Evolutionary conservation across 306 rosid genomes (phyloP).

Genomic region (Begonia peltatifolia): DNA sequence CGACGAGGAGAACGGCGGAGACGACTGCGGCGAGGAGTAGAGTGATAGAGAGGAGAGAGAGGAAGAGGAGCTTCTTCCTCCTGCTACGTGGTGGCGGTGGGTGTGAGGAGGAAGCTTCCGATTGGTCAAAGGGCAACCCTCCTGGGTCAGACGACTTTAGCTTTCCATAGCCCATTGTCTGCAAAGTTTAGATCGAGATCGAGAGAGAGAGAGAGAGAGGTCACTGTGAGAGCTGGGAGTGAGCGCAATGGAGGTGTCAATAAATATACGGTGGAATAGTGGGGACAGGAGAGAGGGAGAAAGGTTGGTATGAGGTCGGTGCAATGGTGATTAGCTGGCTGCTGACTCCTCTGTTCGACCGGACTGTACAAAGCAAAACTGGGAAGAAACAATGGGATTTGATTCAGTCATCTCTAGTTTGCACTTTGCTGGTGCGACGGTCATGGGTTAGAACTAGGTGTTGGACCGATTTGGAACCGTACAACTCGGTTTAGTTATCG

Average conservation of each 20-base stretch:
- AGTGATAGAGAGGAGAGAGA: slow-evolving; percentile 27
- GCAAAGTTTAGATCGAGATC: no score
- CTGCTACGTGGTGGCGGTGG: background rate
- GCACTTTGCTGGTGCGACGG: no score
- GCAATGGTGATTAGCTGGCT: slow-evolving; percentile 53
- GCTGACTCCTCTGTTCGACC: background rate
- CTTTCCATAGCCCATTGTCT: slow-evolving; percentile 46
- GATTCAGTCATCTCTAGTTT: no score
- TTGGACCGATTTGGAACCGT: no score
- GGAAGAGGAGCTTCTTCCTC: slow-evolving; percentile 22
- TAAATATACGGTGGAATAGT: slow-evolving; percentile 1
- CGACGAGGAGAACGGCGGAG: slow-evolving; percentile 28
- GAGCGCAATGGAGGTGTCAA: background rate
- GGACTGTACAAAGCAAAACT: no score
- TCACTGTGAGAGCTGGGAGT: background rate
- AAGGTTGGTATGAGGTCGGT: slow-evolving; percentile 47
- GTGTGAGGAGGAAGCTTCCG: background rate
- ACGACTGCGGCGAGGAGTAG: slow-evolving; percentile 43
- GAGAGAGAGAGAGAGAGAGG: background rate
- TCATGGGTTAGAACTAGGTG: no score
- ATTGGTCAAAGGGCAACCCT: slow-evolving; percentile 1
- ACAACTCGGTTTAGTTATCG: no score
- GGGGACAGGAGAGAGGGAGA: slow-evolving; percentile 3
- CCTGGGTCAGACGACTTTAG: slow-evolving; percentile 17
- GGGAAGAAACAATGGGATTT: no score